Percentiles rank a stretch among this genome's conserved stretches.
phyloP scores from a whole-genome alignment of 176 grass and related monocot species.

The Aegilops bicornis region DNA sequence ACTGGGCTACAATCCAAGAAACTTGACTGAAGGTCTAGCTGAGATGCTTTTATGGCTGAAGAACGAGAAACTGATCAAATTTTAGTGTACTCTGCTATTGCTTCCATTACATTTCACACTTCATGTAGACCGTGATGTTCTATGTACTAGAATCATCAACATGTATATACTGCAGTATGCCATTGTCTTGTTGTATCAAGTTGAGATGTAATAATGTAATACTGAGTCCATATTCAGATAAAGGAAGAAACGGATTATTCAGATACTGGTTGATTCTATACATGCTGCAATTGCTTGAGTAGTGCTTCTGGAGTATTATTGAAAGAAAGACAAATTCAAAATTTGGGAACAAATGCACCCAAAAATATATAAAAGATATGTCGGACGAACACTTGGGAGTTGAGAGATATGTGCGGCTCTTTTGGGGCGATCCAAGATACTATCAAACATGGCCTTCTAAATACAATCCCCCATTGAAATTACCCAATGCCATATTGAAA shows the following conservation, averaged over 20 bases:
- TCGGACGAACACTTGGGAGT: background rate
- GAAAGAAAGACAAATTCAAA: background rate
- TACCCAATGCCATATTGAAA: background rate
- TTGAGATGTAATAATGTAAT: conserved; percentile 7
- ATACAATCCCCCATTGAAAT: background rate
- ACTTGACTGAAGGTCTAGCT: conserved; percentile 74
- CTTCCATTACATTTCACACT: background rate
- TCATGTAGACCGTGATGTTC: background rate
- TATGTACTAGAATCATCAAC: background rate
- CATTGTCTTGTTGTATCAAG: background rate
- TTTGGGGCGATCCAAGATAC: no score
- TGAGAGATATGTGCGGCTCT: no score
- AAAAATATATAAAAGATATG: background rate
- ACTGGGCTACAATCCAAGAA: conserved; percentile 68
- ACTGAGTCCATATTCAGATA: background rate
- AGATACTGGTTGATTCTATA: background rate
- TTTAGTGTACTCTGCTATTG: conserved; percentile 22
- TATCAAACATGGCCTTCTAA: background rate
- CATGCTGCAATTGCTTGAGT: no score
- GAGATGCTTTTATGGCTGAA: conserved; percentile 90
- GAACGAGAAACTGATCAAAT: conserved; percentile 63
- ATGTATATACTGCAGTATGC: conserved; percentile 25
- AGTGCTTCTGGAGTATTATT: background rate
- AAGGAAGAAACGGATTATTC: background rate
- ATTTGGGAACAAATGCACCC: background rate